Evolutionary conservation across 208 protist genomes (phyloP), one percentile per base, ranked within the genome.

Genomic region (Leptomonas pyrrhocoris): DNA sequence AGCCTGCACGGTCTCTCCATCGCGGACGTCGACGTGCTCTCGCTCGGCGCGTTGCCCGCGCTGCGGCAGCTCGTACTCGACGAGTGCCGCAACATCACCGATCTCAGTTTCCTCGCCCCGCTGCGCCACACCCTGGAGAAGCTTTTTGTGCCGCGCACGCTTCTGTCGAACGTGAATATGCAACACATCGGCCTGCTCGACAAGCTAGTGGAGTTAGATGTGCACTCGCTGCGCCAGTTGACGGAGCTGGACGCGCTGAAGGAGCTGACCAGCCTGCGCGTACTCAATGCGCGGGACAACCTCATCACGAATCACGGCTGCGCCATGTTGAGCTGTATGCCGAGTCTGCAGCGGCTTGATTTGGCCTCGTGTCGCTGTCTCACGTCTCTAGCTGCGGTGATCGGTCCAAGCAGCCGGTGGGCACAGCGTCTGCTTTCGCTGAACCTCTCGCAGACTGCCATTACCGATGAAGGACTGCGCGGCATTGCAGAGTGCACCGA

Each of bases 51-150:
- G 18, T 95, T 81, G 51, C 28, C 27, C 1, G 65, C 53, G 7
- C 73, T 95, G 43, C 67, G 50, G 42, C 78, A 88, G 51, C 68
- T 95, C 38, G 74, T 79, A 8, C 40, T 95, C 34, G 85, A 90
- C n/a, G 85, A 86, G 56, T 95, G 90, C 55, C 82, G 86, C 50
- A 82, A 80, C 58, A 59, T 95, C 34, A 79, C 70, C 3, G 69
- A 80, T 48, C 49, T 92, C 40, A 75, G 79, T 62, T 93, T 86
- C 62, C 59, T 95, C 1, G 62, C 51, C 5, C 36, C 57, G 2
- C 68, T 94, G 18, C 21, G 54, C 0, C 48, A 21, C 12, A 60
- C 76, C 2, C 68, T 94, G 23, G 69, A 74, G 53, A 74, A 68
- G 5, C 76, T 94, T 9, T 67, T 55, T 16, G 58, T 94, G 50